Conservation (phyloP, 2,329 filamentous ascomycete species). For the Sclerotinia minor region DNA sequence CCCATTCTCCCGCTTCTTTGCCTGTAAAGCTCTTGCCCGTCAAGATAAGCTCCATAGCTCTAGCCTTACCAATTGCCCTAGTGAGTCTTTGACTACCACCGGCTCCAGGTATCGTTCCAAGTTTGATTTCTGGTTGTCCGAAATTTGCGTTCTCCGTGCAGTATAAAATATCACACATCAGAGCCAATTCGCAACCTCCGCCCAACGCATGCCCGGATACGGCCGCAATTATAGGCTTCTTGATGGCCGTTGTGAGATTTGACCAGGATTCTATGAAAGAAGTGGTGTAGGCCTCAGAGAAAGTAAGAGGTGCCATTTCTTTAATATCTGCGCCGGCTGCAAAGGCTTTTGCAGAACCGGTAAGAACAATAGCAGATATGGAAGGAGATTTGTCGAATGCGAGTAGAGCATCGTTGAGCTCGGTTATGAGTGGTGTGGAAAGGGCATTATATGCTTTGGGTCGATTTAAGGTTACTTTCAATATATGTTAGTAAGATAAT, state of each 20-base stretch:
- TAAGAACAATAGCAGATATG: conserved; percentile 78
- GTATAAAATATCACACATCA: conserved; percentile 97
- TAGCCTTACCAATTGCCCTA: conserved; percentile 76
- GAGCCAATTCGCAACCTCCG: conserved; percentile 91
- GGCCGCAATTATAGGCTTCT: conserved; percentile 91
- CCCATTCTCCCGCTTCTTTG: conserved; percentile 84
- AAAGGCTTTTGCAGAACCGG: conserved; percentile 86
- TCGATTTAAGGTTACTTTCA: conserved; percentile 82
- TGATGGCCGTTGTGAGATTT: conserved; percentile 75
- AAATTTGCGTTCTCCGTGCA: conserved; percentile 84
- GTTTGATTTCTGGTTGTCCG: conserved; percentile 95
- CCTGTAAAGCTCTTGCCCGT: conserved; percentile 84
- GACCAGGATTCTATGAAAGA: conserved; percentile 98
- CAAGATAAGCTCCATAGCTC: conserved; percentile 88
- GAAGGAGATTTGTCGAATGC: conserved; percentile 68
- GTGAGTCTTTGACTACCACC: conserved; percentile 90
- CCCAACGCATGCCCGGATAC: conserved; percentile 94
- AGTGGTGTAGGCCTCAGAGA: conserved; percentile 79
- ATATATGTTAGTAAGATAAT: conserved; percentile 10
- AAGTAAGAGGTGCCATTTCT: conserved; percentile 93
- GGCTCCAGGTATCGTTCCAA: conserved; percentile 88
- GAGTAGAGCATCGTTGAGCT: conserved; percentile 78
- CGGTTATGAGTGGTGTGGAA: conserved; percentile 83
- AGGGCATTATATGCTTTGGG: conserved; percentile 96
- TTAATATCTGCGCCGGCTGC: conserved; percentile 98